Base-by-base conservation (phyloP, 805 yeast genomes). In the Jamesozyma spencerorum region DNA sequence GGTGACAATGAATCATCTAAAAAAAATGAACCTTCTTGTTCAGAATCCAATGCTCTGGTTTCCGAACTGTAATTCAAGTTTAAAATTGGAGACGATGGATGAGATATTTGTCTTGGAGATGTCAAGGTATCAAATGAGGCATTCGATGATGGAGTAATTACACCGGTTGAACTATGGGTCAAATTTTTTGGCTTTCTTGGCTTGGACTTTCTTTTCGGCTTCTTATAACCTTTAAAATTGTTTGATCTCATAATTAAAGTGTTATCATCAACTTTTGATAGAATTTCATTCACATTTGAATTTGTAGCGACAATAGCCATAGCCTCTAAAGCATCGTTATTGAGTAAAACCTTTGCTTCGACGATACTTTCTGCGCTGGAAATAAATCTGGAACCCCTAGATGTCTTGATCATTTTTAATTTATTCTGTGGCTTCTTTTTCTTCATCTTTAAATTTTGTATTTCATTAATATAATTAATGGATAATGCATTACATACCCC, bases 401-500 rank as follows among this genome's bases (percentile, higher is more conserved):
- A 43, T 2, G 52, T 48, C 38, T 51, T 48, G 4, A 51, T 48
- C 53, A 53, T 57, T 44, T 58, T 58, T 34, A 57, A 47, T 38
- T 62, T 64, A 22, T 48, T 50, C 14, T 28, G 37, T 14, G 48
- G 42, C 22, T 47, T 57, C 41, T 64, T 57, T 15, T 46, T 46
- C 13, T 31, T 40, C 26, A 48, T n/a, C 45, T 54, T 43, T 62
- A 55, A 10, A 59, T 55, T 34, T n/a, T 35, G 39, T 14, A 60
- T 50, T 33, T 41, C 24, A 12, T 45, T 19, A 22, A 46, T 31
- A 45, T 61, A 68, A 11, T 64, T 67, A 36, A 54, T 47, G 41
- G 71, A 70, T 22, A 69, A 46, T 4, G 63, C 65, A 38, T 59
- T 71, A 68, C 97, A 90, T 39, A 68, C 66, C n/a, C 85, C 85